phyloP scores from a whole-genome alignment of 768 basidiomycete species.

The Leccinum uliginosum region DNA sequence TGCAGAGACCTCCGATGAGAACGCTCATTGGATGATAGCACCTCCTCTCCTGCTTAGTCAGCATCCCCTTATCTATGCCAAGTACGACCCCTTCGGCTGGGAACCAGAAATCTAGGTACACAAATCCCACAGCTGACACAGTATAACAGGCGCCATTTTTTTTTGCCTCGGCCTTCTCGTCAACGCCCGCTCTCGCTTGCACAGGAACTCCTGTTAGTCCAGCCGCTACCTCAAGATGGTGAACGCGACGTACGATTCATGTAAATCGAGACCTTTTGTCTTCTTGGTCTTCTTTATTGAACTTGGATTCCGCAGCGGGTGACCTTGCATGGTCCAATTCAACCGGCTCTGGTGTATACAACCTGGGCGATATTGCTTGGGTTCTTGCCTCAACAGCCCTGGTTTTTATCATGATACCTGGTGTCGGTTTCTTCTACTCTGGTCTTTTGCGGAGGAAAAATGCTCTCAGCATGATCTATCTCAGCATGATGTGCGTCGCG shows the following conservation, averaged over 20 bases:
- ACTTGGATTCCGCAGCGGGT: constrained; percentile 28
- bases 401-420: constrained; percentile 83
- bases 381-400: constrained; percentile 70
- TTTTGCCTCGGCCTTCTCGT: not conserved
- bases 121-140: constrained; percentile 15
- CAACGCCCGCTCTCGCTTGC: constrained; percentile 2
- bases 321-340: constrained; percentile 32
- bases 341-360: constrained; percentile 36
- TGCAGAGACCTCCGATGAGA: not conserved
- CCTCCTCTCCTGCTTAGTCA: constrained; percentile 19
- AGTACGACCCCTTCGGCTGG: not conserved
- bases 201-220: not conserved
- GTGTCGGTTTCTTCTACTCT: constrained; percentile 86
- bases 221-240: constrained; percentile 30
- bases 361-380: constrained; percentile 69
- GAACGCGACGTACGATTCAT: constrained; percentile 40
- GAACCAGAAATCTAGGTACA: constrained; percentile 6
- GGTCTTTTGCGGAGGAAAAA: constrained; percentile 91
- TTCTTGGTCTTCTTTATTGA: not conserved
- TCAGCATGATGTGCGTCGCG: constrained; percentile 70
- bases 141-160: constrained; percentile 17
- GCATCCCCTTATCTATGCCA: constrained; percentile 19
- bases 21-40: constrained; percentile 21
- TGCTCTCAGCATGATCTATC: constrained; percentile 85
- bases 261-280: constrained; percentile 20